Evolutionary conservation across 768 basidiomycete species (phyloP).

Genomic region (Brasilioporus rufonigricans): DNA sequence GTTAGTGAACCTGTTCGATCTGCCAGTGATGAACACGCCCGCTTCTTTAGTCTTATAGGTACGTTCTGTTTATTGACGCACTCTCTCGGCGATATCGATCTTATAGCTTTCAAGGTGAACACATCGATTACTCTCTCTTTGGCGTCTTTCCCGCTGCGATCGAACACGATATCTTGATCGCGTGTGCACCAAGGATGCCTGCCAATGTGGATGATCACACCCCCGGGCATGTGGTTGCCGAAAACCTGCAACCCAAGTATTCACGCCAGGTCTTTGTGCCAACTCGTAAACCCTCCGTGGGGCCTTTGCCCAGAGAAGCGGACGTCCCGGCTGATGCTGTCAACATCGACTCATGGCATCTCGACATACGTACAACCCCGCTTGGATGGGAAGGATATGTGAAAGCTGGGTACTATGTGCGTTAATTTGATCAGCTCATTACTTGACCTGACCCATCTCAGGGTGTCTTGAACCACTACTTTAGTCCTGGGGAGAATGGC

Average conservation of each 20-base stretch:
- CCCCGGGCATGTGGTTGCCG: slow-evolving; percentile 57
- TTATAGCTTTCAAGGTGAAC: slow-evolving; percentile 57
- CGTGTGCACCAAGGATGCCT: slow-evolving; percentile 50
- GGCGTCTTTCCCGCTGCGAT: slow-evolving; percentile 85
- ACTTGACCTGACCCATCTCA: slow-evolving; percentile 16
- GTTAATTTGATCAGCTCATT: slow-evolving; percentile 22
- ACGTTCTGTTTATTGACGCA: neutral
- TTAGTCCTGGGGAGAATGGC: slow-evolving; percentile 28
- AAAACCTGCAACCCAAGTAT: slow-evolving; percentile 64
- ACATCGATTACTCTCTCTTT: slow-evolving; percentile 82
- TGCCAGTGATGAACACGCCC: neutral
- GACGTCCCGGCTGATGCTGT: slow-evolving; percentile 34
- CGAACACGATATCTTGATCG: slow-evolving; percentile 81
- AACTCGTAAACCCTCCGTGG: slow-evolving; percentile 28
- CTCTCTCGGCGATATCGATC: neutral
- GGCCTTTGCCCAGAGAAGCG: slow-evolving; percentile 26
- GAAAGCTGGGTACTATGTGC: slow-evolving; percentile 80
- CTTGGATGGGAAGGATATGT: slow-evolving; percentile 86
- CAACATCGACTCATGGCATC: slow-evolving; percentile 57
- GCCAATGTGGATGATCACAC: slow-evolving; percentile 17
- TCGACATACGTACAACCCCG: slow-evolving; percentile 63
- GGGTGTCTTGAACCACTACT: slow-evolving; percentile 70
- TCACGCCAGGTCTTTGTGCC: slow-evolving; percentile 58
- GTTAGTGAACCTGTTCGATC: too few species aligned
- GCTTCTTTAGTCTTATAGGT: slow-evolving; percentile 35